Conservation (phyloP, 441 rosid species). For the Theobroma grandiflorum region DNA sequence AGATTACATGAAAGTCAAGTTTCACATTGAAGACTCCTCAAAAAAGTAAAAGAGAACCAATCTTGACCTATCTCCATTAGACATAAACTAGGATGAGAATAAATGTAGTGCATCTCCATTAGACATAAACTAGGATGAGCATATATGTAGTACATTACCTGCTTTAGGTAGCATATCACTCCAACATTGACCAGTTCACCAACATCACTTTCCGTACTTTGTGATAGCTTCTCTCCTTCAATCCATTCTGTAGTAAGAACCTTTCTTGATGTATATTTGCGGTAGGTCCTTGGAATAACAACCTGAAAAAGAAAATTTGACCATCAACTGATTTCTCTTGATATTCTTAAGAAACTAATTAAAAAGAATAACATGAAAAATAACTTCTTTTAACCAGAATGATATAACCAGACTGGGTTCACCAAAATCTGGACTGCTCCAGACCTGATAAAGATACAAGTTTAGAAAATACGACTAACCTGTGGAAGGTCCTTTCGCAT, state of each 20-base stretch:
- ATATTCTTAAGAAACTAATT: constrained; percentile 21
- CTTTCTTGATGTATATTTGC: constrained; percentile 90
- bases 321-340: neutral
- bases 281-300: constrained; percentile 85
- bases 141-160: constrained; percentile 53
- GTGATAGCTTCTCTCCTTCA: constrained; percentile 95
- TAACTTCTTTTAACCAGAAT: constrained; percentile 20
- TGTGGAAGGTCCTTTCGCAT: constrained; percentile 99
- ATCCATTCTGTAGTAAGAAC: constrained; percentile 95
- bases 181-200: constrained; percentile 98
- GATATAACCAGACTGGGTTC: neutral
- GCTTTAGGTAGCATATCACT: constrained; percentile 97
- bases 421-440: neutral
- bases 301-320: constrained; percentile 58
- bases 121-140: constrained; percentile 18
- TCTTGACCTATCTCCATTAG: neutral
- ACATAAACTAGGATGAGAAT: constrained; percentile 14
- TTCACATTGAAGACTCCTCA: neutral
- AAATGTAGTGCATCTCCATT: constrained; percentile 9
- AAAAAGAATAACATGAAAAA: neutral
- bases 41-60: neutral
- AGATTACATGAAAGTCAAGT: constrained; percentile 6
- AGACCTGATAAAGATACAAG: constrained; percentile 21
- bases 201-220: constrained; percentile 95
- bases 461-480: constrained; percentile 48